Evolutionary conservation across 2,329 filamentous ascomycete genomes (phyloP), one percentile per base, ranked within the genome.

Genomic region (Aspergillus candidus): DNA sequence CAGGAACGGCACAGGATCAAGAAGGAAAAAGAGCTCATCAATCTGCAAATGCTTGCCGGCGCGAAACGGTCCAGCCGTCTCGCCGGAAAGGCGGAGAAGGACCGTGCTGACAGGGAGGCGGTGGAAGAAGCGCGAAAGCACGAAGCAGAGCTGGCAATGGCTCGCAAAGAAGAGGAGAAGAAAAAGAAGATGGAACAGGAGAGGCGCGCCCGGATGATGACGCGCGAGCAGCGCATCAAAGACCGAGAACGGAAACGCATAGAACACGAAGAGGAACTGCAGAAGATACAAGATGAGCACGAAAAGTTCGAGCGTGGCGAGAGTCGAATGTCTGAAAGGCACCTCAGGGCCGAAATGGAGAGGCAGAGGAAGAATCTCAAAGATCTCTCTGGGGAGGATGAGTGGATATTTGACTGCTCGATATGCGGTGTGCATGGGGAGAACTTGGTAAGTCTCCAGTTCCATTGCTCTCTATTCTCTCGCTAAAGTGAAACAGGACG

Each of bases 11-110:
- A 91, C 65, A 72, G 74, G 70, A 80, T 69, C 76, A 88, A 72
- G 73, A 84, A 84, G 55, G 80, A 94, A 61, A 87, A 83, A 50
- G 91, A 97, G 58, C 68, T 94, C 15, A 73, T 88, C 41, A 88
- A 82, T 54, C 67, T 94, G 52, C 84, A 91, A 55, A 91, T 93
- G 62, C 78, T 97, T 69, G 88, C 88, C n/a, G 87, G 84, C 44
- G 91, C 93, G 4, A 98, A 98, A 70, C 77, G 93, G 50, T 98
- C 93, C 1, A 94, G 88, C 58, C 82, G 93, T 50, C 80, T 98
- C 53, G 90, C 91, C 13, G 78, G 79, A 52, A 94, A 88, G 61
- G 72, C 82, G 30, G 89, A 96, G 61, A 84, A 81, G 51, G 86
- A 89, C 58, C 83, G 80, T 54, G 75, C 84, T 48, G 82, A 91